Conservation (phyloP, 331 rosid species). For the Stylosanthes scabra region DNA sequence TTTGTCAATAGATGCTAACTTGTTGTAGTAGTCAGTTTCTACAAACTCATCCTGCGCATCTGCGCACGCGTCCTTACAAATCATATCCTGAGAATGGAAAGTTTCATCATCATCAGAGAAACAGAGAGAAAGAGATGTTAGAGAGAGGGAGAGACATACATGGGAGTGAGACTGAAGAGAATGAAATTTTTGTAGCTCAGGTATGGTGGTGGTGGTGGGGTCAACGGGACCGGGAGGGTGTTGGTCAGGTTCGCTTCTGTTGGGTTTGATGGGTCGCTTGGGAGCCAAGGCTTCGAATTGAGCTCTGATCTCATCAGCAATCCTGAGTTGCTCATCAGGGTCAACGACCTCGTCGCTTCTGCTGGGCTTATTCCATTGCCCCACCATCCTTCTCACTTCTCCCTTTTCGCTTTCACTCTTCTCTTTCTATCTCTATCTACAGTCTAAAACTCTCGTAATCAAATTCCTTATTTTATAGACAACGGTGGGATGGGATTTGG, state of each 20-base stretch:
- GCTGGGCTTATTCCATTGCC: slow-evolving; percentile 66
- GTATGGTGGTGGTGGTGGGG: slow-evolving; percentile 38
- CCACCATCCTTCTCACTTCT: slow-evolving; percentile 49
- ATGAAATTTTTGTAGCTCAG: slow-evolving; percentile 65
- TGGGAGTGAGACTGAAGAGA: slow-evolving; percentile 61
- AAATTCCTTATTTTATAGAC: too few species aligned
- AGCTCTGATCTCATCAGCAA: slow-evolving; percentile 62
- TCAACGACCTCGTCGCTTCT: slow-evolving; percentile 77
- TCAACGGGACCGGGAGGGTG: slow-evolving; percentile 30
- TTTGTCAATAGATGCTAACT: slow-evolving; percentile 63
- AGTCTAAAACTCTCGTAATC: too few species aligned
- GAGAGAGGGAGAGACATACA: slow-evolving; percentile 20
- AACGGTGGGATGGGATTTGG: background rate
- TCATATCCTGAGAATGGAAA: slow-evolving; percentile 25
- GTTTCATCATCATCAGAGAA: background rate
- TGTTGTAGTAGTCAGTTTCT: slow-evolving; percentile 66
- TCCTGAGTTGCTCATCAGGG: slow-evolving; percentile 52
- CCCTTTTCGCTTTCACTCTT: background rate
- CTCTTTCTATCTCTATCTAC: background rate
- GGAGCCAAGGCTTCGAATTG: slow-evolving; percentile 72
- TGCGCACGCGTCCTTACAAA: slow-evolving; percentile 32
- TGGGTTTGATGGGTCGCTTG: slow-evolving; percentile 71
- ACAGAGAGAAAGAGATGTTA: background rate
- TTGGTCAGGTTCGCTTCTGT: slow-evolving; percentile 70
- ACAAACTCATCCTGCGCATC: slow-evolving; percentile 64